A percentile compares a stretch with the other conserved stretches of the same genome.
phyloP scores from a whole-genome alignment of 768 basidiomycete genomes.

The Kwoniella sp. region DNA sequence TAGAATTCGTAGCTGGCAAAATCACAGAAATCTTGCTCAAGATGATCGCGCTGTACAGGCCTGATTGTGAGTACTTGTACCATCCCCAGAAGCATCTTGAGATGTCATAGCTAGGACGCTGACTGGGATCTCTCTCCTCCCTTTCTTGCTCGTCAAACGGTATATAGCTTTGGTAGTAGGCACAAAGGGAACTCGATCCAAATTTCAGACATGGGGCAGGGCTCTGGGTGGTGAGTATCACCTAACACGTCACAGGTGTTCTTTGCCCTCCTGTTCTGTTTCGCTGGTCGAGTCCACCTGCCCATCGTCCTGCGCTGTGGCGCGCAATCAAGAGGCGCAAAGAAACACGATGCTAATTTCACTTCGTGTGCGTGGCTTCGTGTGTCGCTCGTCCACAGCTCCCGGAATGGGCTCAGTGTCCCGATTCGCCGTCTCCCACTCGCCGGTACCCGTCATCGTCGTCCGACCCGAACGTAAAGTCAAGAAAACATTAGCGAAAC shows the following conservation, averaged over 20 bases:
- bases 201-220: slow-evolving; percentile 63
- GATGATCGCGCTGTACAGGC: slow-evolving; percentile 71
- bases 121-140: slow-evolving; percentile 20
- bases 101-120: not conserved
- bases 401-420: slow-evolving; percentile 69
- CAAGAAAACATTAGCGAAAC: slow-evolving; percentile 78
- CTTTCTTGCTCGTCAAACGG: not conserved
- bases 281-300: not conserved
- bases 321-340: not conserved
- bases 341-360: too few species aligned
- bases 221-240: slow-evolving; percentile 58
- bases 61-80: slow-evolving; percentile 45
- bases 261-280: too few species aligned
- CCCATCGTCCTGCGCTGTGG: not conserved
- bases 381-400: too few species aligned
- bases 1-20: slow-evolving; percentile 91
- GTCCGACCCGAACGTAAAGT: slow-evolving; percentile 85
- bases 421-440: slow-evolving; percentile 76
- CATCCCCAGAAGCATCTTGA: too few species aligned
- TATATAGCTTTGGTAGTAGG: slow-evolving; percentile 76
- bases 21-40: slow-evolving; percentile 88
- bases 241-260: too few species aligned
- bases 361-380: too few species aligned
- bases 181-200: slow-evolving; percentile 70
- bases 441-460: slow-evolving; percentile 94